Percentiles rank a stretch among this genome's conserved stretches.
phyloP scores from a whole-genome alignment of 2,329 filamentous ascomycete genomes.

The Exophiala sideris region DNA sequence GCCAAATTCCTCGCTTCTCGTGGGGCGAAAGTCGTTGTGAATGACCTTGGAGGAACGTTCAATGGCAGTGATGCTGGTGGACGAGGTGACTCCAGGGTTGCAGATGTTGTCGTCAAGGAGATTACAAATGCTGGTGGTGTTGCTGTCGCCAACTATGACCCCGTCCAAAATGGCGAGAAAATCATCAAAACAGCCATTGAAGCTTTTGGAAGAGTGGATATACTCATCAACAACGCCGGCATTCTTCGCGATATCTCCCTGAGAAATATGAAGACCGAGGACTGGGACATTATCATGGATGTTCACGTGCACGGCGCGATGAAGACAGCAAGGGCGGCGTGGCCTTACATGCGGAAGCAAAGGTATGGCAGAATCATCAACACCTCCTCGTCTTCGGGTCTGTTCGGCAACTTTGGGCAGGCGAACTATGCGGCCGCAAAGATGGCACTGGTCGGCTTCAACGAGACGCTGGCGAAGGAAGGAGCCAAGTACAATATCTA shows the following conservation, averaged over 20 bases:
- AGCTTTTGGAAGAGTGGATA: constrained; percentile 20
- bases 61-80: constrained; percentile 83
- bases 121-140: constrained; percentile 80
- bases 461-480: constrained; percentile 95
- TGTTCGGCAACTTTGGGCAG: constrained; percentile 95
- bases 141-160: constrained; percentile 94
- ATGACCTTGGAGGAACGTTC: constrained; percentile 88
- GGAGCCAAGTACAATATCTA: constrained; percentile 97
- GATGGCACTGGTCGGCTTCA: constrained; percentile 91
- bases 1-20: constrained; percentile 84
- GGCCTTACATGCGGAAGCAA: constrained; percentile 97
- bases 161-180: constrained; percentile 74
- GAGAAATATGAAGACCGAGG: constrained; percentile 94
- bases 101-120: constrained; percentile 47
- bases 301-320: constrained; percentile 91
- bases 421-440: constrained; percentile 96
- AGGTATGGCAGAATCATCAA: constrained; percentile 97
- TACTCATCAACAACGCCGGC: constrained; percentile 32
- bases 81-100: constrained; percentile 66
- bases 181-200: constrained; percentile 49
- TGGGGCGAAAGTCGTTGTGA: constrained; percentile 92
- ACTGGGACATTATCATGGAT: constrained; percentile 92
- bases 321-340: constrained; percentile 90
- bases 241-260: constrained; percentile 83
- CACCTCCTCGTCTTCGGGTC: constrained; percentile 86